Percentiles rank a stretch among this genome's conserved stretches.
Conservation (phyloP, 768 basidiomycete species). For the Strobilomyces echinocephalus region DNA sequence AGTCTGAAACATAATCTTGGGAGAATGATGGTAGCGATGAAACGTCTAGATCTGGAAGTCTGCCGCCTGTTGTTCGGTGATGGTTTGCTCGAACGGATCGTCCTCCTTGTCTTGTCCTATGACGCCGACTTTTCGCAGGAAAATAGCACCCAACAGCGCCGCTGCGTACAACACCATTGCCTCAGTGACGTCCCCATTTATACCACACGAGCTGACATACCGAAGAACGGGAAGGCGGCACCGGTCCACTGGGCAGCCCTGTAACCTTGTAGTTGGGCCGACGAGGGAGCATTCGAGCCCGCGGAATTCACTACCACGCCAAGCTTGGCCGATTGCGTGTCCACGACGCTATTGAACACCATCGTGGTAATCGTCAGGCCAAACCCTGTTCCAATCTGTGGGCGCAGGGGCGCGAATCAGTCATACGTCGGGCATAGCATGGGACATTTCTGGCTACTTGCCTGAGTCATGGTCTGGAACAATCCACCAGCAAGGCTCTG, state of each 20-base stretch:
- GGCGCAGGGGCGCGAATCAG: not conserved
- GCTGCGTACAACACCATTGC: slow-evolving; percentile 11
- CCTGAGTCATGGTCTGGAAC: slow-evolving; percentile 78
- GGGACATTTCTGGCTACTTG: slow-evolving; percentile 19
- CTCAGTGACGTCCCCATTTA: not conserved
- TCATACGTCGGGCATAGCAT: not conserved
- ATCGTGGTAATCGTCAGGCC: slow-evolving; percentile 71
- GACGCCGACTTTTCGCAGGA: slow-evolving; percentile 39
- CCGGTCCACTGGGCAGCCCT: slow-evolving; percentile 60
- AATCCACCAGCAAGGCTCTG: slow-evolving; percentile 73
- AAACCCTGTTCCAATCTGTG: slow-evolving; percentile 60
- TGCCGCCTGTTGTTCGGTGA: slow-evolving; percentile 7
- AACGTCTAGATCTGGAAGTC: slow-evolving; percentile 2
- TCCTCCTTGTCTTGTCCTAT: slow-evolving; percentile 29
- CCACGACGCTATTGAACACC: slow-evolving; percentile 55
- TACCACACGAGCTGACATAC: slow-evolving; percentile 28
- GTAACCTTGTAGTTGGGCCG: slow-evolving; percentile 50
- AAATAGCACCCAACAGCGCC: slow-evolving; percentile 31
- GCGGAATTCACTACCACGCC: slow-evolving; percentile 30
- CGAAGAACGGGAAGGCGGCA: slow-evolving; percentile 57
- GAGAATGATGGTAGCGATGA: not conserved
- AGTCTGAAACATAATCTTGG: not conserved
- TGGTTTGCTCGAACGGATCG: slow-evolving; percentile 23
- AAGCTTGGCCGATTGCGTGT: slow-evolving; percentile 25
- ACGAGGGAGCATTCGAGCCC: slow-evolving; percentile 27